Conservation (phyloP, 345 rosid genomes). For the Dimocarpus longan region DNA sequence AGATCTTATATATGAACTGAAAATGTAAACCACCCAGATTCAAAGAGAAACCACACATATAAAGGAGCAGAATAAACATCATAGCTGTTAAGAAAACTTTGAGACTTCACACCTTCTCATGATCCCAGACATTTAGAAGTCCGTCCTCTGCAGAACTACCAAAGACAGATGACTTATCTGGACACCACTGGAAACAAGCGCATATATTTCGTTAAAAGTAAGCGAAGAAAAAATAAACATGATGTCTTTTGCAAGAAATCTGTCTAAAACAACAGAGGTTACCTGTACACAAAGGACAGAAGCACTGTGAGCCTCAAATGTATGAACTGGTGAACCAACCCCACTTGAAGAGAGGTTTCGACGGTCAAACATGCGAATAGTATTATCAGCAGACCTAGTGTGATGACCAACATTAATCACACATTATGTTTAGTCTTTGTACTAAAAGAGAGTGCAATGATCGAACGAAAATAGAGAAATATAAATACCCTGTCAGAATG, state of each 20-base stretch:
- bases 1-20: not conserved
- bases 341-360: constrained; percentile 61
- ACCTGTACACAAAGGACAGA: constrained; percentile 95
- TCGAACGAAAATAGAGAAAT: not conserved
- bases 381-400: constrained; percentile 49
- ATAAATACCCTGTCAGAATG: constrained; percentile 60
- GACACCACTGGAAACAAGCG: constrained; percentile 70
- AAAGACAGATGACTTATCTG: constrained; percentile 84
- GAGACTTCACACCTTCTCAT: constrained; percentile 60
- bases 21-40: not conserved
- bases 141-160: constrained; percentile 98
- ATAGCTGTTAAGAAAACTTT: not conserved
- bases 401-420: not conserved
- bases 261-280: not conserved
- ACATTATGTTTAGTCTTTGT: not conserved
- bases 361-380: constrained; percentile 57
- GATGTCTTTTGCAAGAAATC: not conserved
- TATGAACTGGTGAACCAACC: constrained; percentile 67
- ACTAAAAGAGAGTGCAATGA: not conserved
- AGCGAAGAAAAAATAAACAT: not conserved
- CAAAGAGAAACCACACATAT: not conserved
- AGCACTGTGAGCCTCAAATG: constrained; percentile 78
- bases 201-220: constrained; percentile 3
- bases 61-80: not conserved
- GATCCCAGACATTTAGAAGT: constrained; percentile 88